Base-by-base conservation (phyloP, 331 rosid species). In the Phaseolus coccineus region DNA sequence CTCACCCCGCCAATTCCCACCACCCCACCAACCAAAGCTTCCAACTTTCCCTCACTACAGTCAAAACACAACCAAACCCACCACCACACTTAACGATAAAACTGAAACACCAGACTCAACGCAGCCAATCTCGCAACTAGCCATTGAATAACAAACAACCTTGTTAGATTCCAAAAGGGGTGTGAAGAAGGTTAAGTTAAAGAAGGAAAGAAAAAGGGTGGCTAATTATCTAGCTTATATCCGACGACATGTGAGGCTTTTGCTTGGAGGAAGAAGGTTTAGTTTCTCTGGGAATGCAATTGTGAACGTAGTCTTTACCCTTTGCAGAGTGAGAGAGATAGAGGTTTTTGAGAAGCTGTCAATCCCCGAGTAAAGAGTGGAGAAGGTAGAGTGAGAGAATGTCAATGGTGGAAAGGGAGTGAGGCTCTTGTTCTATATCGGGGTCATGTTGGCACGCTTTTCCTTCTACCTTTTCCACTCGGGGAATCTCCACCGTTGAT, bases 201-300 rank as follows among this genome's bases (percentile, higher is more conserved):
- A 37, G 31, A 31, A 10, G 3, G 61, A 22, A 46, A 10, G 35
- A 74, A 46, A 78, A 28, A 37, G 63, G 67, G 56, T 5, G 24
- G 44, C 46, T 61, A 40, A 13, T 71, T 79, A 56, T 75, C 84
- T 91, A 95, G 93, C 98, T 85, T 63, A 95, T 95, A 78, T 95
- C 99, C 68, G 97, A 95, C 83, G 98, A 93, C 99, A 95, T 95
- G 88, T 71, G 84, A 77, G 47, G 12, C 47, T 42, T 42, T 42
- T 42, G 47, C 47, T 42, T 9, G 13, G 13, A 8, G 47, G 40
- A 33, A 22, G 62, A 56, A 31, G 46, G 69, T 46, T 46, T 31
- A 78, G 56, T 19, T 72, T 56, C 71, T 50, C 71, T 8, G 44
- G 82, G 33, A 69, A 70, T 13, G 66, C 74, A 61, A 63, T 63